Percentiles rank a stretch among this genome's conserved stretches.
Conservation (phyloP, 140 eudicot genomes). For the Flaveria floridana region DNA sequence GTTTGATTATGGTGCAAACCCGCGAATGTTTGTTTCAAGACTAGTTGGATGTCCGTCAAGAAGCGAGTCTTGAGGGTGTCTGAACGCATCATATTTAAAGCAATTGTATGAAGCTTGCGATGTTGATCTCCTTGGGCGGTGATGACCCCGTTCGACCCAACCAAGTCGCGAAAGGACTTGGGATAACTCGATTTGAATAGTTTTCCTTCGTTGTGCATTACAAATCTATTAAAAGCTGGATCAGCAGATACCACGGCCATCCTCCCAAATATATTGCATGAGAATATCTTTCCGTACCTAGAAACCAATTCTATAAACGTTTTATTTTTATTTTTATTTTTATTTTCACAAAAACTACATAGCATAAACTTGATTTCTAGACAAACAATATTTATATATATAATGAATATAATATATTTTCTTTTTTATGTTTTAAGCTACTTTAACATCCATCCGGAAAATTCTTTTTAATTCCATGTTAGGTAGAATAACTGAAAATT, state of each 20-base stretch:
- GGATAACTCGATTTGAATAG: constrained; percentile 74
- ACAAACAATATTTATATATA: no score
- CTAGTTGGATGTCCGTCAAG: constrained; percentile 56
- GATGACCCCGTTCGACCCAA: constrained; percentile 74
- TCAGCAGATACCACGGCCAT: constrained; percentile 73
- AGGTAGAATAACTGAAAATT: no score
- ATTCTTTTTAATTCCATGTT: no score
- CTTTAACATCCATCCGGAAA: no score
- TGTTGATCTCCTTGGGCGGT: constrained; percentile 77
- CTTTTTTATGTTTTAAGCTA: no score
- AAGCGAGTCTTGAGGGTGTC: constrained; percentile 59
- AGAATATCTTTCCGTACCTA: constrained; percentile 76
- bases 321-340: no score
- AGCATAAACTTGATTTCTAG: no score
- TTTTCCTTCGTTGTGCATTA: constrained; percentile 79
- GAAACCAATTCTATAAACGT: neutral
- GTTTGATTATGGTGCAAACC: constrained; percentile 43
- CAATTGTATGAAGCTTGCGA: constrained; percentile 68
- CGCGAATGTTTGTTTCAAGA: constrained; percentile 41
- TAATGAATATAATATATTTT: no score
- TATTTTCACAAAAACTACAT: no score
- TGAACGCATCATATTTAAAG: constrained; percentile 69
- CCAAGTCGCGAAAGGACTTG: constrained; percentile 72
- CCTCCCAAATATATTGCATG: constrained; percentile 68
- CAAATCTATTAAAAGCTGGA: constrained; percentile 56